Evolutionary conservation across 495 filamentous ascomycete genomes (phyloP).

Genomic region (Neurospora sp.): DNA sequence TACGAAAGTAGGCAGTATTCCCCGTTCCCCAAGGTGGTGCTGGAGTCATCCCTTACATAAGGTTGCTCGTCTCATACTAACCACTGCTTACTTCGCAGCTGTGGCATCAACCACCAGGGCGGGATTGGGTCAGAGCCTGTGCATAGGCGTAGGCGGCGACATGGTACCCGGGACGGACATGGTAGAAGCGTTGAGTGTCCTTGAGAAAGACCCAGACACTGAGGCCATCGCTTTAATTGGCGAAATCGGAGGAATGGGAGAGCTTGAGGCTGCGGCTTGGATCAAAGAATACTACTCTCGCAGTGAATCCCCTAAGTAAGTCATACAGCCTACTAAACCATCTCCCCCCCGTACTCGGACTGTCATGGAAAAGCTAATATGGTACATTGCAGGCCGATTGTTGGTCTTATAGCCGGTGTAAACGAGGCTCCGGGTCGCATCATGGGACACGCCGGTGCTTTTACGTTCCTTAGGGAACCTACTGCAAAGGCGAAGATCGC

Average conservation of each 20-base stretch:
- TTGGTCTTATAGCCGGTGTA: constrained; percentile 65
- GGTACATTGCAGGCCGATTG: constrained; percentile 51
- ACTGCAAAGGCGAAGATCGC: constrained; percentile 54
- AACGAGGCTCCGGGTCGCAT: constrained; percentile 55
- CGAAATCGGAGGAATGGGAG: constrained; percentile 74
- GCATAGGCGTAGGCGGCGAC: constrained; percentile 84
- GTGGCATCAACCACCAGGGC: constrained; percentile 74
- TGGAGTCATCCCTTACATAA: neutral
- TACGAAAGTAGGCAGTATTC: constrained; percentile 46
- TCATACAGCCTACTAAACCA: neutral
- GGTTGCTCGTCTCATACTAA: neutral
- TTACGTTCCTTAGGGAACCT: constrained; percentile 57
- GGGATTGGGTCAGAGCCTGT: constrained; percentile 75
- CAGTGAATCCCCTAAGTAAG: constrained; percentile 56
- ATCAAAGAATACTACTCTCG: constrained; percentile 57
- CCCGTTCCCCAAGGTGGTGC: neutral
- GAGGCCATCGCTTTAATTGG: constrained; percentile 76
- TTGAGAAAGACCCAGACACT: constrained; percentile 66
- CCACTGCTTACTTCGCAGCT: constrained; percentile 24
- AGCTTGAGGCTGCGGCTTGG: constrained; percentile 75
- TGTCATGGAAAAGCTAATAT: neutral
- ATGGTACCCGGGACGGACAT: constrained; percentile 74
- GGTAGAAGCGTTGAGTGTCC: constrained; percentile 61
- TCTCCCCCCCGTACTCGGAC: neutral
- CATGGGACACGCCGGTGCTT: constrained; percentile 87